Evolutionary conservation across 208 protist species (phyloP).

Genomic region (Kentomonas sorsogonicus): DNA sequence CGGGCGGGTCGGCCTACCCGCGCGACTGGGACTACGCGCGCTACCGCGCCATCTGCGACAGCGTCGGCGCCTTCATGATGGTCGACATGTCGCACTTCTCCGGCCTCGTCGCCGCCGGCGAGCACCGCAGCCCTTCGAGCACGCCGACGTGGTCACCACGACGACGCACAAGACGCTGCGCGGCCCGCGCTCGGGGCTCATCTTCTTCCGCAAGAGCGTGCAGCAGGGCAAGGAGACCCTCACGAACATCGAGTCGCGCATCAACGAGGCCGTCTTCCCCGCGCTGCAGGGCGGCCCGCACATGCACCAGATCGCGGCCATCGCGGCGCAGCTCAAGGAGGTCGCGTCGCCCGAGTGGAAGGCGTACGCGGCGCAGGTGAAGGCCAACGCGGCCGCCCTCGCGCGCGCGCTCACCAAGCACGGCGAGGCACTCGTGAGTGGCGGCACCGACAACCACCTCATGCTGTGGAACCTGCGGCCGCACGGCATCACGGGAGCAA

Average conservation of each 20-base stretch:
- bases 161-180: constrained; percentile 99
- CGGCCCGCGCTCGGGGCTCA: constrained; percentile 97
- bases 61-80: constrained; percentile 89
- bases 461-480: constrained; percentile 96
- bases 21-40: constrained; percentile 96
- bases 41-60: constrained; percentile 85
- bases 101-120: constrained; percentile 89
- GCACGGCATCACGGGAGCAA: constrained; percentile 94
- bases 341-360: constrained; percentile 91
- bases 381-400: constrained; percentile 85
- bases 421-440: constrained; percentile 93
- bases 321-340: constrained; percentile 95
- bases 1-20: constrained; percentile 96
- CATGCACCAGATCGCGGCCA: constrained; percentile 96
- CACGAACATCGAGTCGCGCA: constrained; percentile 87
- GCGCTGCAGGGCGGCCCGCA: constrained; percentile 98
- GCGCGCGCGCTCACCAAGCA: constrained; percentile 63
- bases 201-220: constrained; percentile 96
- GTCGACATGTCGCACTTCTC: constrained; percentile 98
- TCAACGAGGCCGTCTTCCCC: constrained; percentile 98
- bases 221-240: constrained; percentile 33
- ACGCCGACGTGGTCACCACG: constrained; percentile 99
- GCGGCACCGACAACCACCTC: constrained; percentile 98
- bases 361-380: constrained; percentile 90
- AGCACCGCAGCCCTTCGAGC: constrained; percentile 89